A percentile compares a stretch with the other conserved stretches of the same genome.
Conservation (phyloP, 2,329 filamentous ascomycete species). For the Diaporthe velutina region DNA sequence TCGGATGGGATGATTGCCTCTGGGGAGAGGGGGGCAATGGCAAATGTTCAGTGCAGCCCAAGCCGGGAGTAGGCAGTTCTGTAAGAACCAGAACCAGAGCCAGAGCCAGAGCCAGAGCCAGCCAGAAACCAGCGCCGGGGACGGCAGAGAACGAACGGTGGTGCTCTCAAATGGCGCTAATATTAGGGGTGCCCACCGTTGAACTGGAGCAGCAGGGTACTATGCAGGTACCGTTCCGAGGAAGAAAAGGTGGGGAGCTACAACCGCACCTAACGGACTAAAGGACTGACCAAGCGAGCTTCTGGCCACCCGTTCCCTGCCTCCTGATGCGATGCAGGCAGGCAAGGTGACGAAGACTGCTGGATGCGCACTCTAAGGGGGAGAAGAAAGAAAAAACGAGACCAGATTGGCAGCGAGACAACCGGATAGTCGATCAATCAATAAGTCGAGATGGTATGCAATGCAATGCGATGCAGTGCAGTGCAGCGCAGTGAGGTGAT, state of each 20-base stretch:
- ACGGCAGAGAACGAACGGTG: constrained; percentile 22
- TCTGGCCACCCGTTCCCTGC: background rate
- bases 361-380: background rate
- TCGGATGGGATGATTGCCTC: constrained; percentile 20
- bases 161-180: constrained; percentile 25
- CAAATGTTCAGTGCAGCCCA: constrained; percentile 9
- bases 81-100: background rate
- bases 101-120: background rate
- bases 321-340: background rate
- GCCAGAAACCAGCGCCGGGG: background rate
- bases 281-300: background rate
- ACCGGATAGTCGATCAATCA: background rate
- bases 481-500: background rate
- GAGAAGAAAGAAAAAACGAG: background rate
- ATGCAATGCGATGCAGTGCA: constrained; percentile 5
- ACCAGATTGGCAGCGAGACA: background rate
- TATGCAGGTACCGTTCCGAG: constrained; percentile 22
- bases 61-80: background rate
- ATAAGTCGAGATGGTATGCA: background rate
- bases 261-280: constrained; percentile 2
- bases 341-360: background rate
- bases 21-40: constrained; percentile 22
- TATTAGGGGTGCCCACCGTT: constrained; percentile 31
- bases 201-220: constrained; percentile 27
- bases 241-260: constrained; percentile 10